Percentiles rank a stretch among this genome's conserved stretches.
These are phyloP conservation scores for Periconia digitata DNA, from an alignment of 2,329 filamentous ascomycete genomes.

Conservation along the genomic window DNA sequence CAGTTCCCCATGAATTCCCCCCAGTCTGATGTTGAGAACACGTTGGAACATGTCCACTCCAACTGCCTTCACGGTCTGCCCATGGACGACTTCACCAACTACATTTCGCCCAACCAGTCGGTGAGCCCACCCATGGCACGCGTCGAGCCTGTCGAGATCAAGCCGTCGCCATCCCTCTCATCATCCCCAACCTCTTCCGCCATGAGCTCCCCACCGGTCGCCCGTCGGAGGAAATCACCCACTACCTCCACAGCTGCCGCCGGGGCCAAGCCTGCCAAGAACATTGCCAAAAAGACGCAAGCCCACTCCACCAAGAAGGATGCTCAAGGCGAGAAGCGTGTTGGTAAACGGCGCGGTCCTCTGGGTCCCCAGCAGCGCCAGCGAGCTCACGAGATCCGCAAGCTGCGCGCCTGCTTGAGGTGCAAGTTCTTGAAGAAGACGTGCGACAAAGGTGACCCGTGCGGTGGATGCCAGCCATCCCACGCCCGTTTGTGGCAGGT, in stretches of 20 bases:
- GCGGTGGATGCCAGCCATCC: slow-evolving; percentile 90
- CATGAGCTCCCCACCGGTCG: slow-evolving; percentile 57
- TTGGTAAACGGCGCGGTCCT: slow-evolving; percentile 86
- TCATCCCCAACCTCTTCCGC: slow-evolving; percentile 62
- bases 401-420: slow-evolving; percentile 86
- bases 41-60: slow-evolving; percentile 29
- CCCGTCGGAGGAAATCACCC: slow-evolving; percentile 72
- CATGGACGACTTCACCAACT: slow-evolving; percentile 38
- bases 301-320: slow-evolving; percentile 74
- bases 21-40: slow-evolving; percentile 62
- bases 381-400: slow-evolving; percentile 95
- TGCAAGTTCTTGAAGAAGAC: slow-evolving; percentile 99
- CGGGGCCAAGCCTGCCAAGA: slow-evolving; percentile 74
- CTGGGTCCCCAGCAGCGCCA: slow-evolving; percentile 91
- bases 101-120: slow-evolving; percentile 47
- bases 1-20: slow-evolving; percentile 78
- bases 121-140: slow-evolving; percentile 70
- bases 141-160: slow-evolving; percentile 70
- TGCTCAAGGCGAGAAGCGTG: slow-evolving; percentile 78
- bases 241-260: slow-evolving; percentile 45
- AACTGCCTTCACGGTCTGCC: slow-evolving; percentile 29
- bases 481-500: slow-evolving; percentile 97
- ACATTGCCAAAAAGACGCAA: slow-evolving; percentile 75
- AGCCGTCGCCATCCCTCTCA: slow-evolving; percentile 61
- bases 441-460: slow-evolving; percentile 96